These are phyloP conservation scores for Dissophora globulifera DNA, from an alignment of 192 early-diverging fungal species.

Conservation along the genomic window DNA sequence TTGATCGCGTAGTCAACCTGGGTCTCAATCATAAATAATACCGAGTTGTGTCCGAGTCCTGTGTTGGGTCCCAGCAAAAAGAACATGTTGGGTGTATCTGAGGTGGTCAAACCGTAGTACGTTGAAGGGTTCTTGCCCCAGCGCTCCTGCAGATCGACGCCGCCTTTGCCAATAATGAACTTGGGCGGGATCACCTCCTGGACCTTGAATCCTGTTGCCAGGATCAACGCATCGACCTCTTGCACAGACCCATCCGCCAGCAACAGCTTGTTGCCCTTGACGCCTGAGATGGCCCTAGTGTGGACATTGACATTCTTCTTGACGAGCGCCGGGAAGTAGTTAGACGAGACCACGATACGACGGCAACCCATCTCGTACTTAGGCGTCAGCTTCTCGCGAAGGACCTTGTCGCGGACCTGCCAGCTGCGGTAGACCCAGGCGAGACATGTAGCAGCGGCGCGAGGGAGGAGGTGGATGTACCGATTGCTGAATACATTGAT, in stretches of 20 bases:
- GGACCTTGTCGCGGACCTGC: slow-evolving; percentile 31
- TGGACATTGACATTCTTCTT: slow-evolving; percentile 44
- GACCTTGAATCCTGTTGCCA: slow-evolving; percentile 65
- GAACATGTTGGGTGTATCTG: slow-evolving; percentile 66
- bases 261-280: slow-evolving; percentile 45
- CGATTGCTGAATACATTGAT: slow-evolving; percentile 46
- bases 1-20: slow-evolving; percentile 61
- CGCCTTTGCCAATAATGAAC: slow-evolving; percentile 49
- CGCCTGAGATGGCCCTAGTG: slow-evolving; percentile 26
- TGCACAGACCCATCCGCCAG: slow-evolving; percentile 45
- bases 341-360: slow-evolving; percentile 40
- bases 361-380: slow-evolving; percentile 60
- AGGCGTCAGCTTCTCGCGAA: slow-evolving; percentile 56
- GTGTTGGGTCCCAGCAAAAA: slow-evolving; percentile 64
- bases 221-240: slow-evolving; percentile 60
- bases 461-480: slow-evolving; percentile 26
- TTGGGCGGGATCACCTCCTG: slow-evolving; percentile 42
- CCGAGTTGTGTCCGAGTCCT: slow-evolving; percentile 60
- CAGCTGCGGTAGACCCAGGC: slow-evolving; percentile 23
- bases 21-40: slow-evolving; percentile 63
- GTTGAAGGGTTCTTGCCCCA: slow-evolving; percentile 56
- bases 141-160: slow-evolving; percentile 28
- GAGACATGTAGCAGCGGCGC: slow-evolving; percentile 14
- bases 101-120: slow-evolving; percentile 55
- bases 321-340: slow-evolving; percentile 51